Evolutionary conservation across 2,329 filamentous ascomycete species (phyloP).

Genomic region (Scedosporium apiospermum): DNA sequence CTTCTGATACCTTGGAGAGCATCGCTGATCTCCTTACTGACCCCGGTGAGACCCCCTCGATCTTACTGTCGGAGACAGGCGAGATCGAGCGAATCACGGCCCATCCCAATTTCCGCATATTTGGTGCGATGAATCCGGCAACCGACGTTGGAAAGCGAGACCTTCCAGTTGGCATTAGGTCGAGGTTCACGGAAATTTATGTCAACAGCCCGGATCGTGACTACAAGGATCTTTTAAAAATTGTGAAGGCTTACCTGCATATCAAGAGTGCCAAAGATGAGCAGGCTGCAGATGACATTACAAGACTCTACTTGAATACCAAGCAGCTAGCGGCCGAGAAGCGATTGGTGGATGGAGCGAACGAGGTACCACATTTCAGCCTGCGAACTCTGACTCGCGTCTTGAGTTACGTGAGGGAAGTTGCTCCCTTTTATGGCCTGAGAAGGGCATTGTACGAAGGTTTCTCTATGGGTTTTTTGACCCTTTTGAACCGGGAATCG

Average conservation of each 20-base stretch:
- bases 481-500: slow-evolving; percentile 73
- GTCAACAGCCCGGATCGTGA: slow-evolving; percentile 85
- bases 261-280: slow-evolving; percentile 61
- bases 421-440: slow-evolving; percentile 74
- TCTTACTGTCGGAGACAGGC: slow-evolving; percentile 86
- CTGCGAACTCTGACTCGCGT: slow-evolving; percentile 87
- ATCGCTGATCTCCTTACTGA: slow-evolving; percentile 81
- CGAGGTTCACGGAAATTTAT: slow-evolving; percentile 91
- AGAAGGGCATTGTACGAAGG: slow-evolving; percentile 86
- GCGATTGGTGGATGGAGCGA: slow-evolving; percentile 83
- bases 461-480: slow-evolving; percentile 96
- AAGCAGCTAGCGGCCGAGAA: slow-evolving; percentile 75
- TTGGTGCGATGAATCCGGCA: slow-evolving; percentile 98
- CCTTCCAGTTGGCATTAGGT: slow-evolving; percentile 76
- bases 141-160: slow-evolving; percentile 97
- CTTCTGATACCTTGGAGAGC: slow-evolving; percentile 87
- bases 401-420: slow-evolving; percentile 77
- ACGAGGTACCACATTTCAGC: slow-evolving; percentile 95
- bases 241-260: slow-evolving; percentile 82
- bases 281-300: slow-evolving; percentile 69
- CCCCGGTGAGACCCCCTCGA: slow-evolving; percentile 62
- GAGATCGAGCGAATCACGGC: slow-evolving; percentile 84
- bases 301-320: slow-evolving; percentile 78
- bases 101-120: slow-evolving; percentile 89
- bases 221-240: slow-evolving; percentile 73